Percentiles rank a stretch among this genome's conserved stretches.
Evolutionary conservation across 768 basidiomycete genomes (phyloP).

Genomic region (Sutorius australiensis): DNA sequence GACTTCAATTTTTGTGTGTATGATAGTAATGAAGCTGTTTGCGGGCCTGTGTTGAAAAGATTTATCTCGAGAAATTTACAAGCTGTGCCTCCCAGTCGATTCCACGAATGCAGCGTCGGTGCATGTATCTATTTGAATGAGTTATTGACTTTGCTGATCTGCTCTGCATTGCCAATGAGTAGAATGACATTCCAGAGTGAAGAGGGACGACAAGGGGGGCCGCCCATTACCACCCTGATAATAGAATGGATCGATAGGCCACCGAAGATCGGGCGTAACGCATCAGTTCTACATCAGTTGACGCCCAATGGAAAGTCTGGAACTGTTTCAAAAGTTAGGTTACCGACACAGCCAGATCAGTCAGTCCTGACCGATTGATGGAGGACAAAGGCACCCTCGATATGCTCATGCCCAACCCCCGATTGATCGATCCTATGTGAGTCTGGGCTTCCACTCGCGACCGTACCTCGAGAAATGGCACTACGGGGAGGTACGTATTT

Average conservation of each 20-base stretch:
- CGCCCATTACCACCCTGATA: background rate
- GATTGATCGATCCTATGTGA: slow-evolving; percentile 10
- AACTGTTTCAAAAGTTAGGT: slow-evolving; percentile 5
- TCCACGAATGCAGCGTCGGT: background rate
- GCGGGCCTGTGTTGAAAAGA: background rate
- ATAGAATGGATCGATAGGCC: background rate
- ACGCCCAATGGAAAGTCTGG: slow-evolving; percentile 1
- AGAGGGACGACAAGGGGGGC: background rate
- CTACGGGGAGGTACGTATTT: slow-evolving; percentile 5
- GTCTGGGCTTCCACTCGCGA: slow-evolving; percentile 8
- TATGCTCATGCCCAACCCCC: background rate
- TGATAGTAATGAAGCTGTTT: slow-evolving; percentile 3
- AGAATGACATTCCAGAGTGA: background rate
- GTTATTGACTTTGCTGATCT: background rate
- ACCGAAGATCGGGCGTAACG: background rate
- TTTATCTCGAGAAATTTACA: no score
- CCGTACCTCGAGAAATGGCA: background rate
- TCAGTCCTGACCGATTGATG: background rate
- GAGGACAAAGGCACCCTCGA: slow-evolving; percentile 5
- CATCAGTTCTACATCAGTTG: no score
- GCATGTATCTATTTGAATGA: slow-evolving; percentile 7
- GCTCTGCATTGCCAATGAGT: background rate
- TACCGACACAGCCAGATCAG: background rate
- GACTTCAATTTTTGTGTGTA: slow-evolving; percentile 11
- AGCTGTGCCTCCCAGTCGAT: slow-evolving; percentile 1